Percentiles rank a stretch among this genome's conserved stretches.
These are phyloP conservation scores for Cordia subcordata DNA, from an alignment of 257 asterid species.

Conservation along the genomic window DNA sequence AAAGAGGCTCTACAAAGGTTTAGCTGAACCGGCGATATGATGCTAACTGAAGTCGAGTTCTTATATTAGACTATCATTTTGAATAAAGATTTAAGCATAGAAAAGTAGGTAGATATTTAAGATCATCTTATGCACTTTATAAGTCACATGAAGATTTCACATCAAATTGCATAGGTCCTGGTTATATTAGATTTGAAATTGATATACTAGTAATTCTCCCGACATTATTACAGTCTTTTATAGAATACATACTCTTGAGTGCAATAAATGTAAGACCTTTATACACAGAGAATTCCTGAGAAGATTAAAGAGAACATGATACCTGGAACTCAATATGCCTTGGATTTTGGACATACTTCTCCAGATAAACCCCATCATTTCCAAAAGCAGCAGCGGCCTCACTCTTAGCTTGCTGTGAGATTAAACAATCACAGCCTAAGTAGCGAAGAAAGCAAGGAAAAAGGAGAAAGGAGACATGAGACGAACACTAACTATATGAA, in stretches of 20 bases:
- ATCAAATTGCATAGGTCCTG: no score
- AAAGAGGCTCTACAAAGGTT: background rate
- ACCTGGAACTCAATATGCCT: constrained; percentile 87
- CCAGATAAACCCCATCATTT: constrained; percentile 96
- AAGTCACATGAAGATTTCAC: no score
- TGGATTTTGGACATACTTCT: constrained; percentile 89
- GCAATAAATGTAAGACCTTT: background rate
- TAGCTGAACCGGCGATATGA: background rate
- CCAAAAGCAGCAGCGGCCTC: constrained; percentile 99
- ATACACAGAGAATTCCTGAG: background rate
- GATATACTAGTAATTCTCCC: no score
- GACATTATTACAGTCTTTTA: no score
- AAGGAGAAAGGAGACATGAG: background rate
- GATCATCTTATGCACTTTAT: no score
- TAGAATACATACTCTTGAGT: no score
- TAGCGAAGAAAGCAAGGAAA: background rate
- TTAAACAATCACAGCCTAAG: constrained; percentile 1
- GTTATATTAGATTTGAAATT: no score
- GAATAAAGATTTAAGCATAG: no score
- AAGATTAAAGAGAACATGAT: background rate
- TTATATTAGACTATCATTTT: no score
- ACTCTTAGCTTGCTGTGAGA: constrained; percentile 55
- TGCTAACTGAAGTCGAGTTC: background rate
- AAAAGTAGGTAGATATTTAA: no score
- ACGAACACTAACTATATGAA: background rate